Conservation (phyloP, 345 rosid species). For the sweet orange (Citrus sinensis) region DVS_A1.0 CM039162.1:25806001-25806500, state of each 20-base stretch:
- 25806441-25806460: neutral
- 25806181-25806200: neutral
- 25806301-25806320: neutral
- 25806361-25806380: neutral
- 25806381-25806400: neutral
- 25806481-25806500: neutral
- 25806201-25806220: neutral
- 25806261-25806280: neutral
- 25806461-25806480: neutral
- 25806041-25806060: no score
- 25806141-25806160: neutral
- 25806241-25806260: neutral
- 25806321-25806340: neutral
- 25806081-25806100: no score
- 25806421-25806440: neutral
- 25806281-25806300: neutral
- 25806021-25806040: no score
- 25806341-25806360: neutral
- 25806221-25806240: neutral
- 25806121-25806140: neutral
- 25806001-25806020: no score
- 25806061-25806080: no score
- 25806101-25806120: no score
- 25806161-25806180: neutral
- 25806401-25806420: constrained; percentile 4